A percentile compares a stretch with the other conserved stretches of the same genome.
phyloP scores from a whole-genome alignment of 2,329 filamentous ascomycete genomes.

The Colletotrichum truncatum region DNA sequence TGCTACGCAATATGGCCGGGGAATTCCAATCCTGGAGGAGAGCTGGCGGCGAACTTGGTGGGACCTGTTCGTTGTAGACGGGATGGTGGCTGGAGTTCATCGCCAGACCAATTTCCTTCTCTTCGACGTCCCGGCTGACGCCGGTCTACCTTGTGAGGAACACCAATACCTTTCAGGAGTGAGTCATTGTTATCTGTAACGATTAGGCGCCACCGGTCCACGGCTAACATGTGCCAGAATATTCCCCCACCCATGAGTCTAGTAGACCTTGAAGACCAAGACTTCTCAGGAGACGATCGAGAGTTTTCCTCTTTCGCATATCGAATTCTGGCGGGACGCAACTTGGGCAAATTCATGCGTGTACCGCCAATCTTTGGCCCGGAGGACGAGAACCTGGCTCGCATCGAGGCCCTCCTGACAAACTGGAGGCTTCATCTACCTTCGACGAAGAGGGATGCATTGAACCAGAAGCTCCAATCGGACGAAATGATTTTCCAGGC shows the following conservation, averaged over 20 bases:
- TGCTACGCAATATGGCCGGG: conserved; percentile 69
- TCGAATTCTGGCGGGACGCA: conserved; percentile 81
- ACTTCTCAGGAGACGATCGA: conserved; percentile 76
- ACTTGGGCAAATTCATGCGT: conserved; percentile 79
- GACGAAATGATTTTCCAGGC: conserved; percentile 95
- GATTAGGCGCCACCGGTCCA: not conserved
- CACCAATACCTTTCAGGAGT: conserved; percentile 71
- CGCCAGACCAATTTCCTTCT: conserved; percentile 76
- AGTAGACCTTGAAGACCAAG: conserved; percentile 77
- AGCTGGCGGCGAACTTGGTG: conserved; percentile 92
- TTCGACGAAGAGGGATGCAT: conserved; percentile 72
- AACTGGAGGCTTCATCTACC: conserved; percentile 88
- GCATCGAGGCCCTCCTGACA: conserved; percentile 62
- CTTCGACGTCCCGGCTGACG: conserved; percentile 73
- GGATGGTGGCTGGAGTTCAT: conserved; percentile 84
- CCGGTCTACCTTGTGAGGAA: conserved; percentile 84
- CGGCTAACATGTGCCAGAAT: conserved; percentile 47
- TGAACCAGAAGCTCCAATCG: conserved; percentile 74
- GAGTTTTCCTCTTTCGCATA: conserved; percentile 88
- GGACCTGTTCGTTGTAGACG: conserved; percentile 83
- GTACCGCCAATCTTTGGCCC: conserved; percentile 60
- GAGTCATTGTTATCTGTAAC: conserved; percentile 42
- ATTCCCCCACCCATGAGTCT: conserved; percentile 70
- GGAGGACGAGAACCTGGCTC: conserved; percentile 60
- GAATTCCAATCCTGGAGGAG: conserved; percentile 78